phyloP scores from a whole-genome alignment of 2,329 filamentous ascomycete species.

The Trichophyton benhamiae region DNA sequence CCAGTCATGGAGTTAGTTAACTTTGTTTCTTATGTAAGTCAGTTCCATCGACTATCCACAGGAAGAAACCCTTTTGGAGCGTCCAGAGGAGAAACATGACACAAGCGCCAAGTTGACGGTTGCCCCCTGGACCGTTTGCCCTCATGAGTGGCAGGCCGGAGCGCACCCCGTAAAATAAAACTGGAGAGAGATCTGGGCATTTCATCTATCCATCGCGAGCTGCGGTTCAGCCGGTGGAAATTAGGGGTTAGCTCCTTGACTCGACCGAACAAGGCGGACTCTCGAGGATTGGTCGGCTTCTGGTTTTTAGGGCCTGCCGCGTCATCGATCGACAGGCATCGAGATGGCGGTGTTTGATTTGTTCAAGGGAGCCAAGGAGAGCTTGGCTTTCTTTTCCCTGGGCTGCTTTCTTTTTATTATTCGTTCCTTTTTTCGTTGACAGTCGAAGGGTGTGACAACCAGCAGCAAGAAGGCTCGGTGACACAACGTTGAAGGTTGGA shows the following conservation, averaged over 20 bases:
- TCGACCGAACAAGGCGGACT: background rate
- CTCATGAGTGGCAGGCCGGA: background rate
- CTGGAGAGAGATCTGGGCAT: background rate
- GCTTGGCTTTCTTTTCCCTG: background rate
- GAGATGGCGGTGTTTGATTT: background rate
- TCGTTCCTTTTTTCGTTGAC: background rate
- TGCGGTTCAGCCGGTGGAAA: background rate
- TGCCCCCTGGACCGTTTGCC: background rate
- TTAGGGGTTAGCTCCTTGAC: background rate
- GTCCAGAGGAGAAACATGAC: background rate
- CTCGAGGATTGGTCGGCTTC: background rate
- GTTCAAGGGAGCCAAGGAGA: background rate
- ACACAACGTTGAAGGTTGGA: background rate
- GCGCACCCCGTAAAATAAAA: background rate
- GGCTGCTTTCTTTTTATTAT: background rate
- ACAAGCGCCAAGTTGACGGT: background rate
- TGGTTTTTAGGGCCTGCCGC: background rate
- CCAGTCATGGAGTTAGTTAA: no score
- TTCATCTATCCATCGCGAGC: background rate
- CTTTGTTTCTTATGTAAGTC: no score
- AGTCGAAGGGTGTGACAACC: background rate
- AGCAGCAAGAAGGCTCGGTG: background rate
- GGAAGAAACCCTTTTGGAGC: background rate
- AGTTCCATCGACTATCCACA: background rate
- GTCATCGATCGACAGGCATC: constrained; percentile 3